Evolutionary conservation across 108 stramenopile species (phyloP), one percentile per base, ranked within the genome.

Genomic region (Skeletonema costatum): DNA sequence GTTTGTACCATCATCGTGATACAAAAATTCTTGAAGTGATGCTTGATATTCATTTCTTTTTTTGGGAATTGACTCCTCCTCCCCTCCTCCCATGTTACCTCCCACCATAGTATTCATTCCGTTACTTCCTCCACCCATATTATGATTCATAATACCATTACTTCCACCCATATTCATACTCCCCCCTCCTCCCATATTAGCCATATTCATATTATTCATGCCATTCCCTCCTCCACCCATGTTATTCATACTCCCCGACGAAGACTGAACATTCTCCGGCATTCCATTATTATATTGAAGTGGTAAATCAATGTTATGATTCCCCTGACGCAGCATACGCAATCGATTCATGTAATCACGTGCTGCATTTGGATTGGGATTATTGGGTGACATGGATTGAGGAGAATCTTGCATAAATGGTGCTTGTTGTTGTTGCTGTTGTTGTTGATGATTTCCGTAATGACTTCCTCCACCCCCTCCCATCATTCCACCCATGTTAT

Each of bases 21-120:
- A 38, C 25, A 80, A 33, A 56, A 74, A 80, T 61, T 80, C 60
- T 69, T 80, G 79, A 5, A 80, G 60, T 2, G 79, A 74, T 29
- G 73, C 73, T 64, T 74, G 66, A 39, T 80, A 80, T 58, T 80
- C 79, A n/a, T n/a, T 46, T 80, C 73, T 71, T 62, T 33, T 61
- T 39, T 50, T 31, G 64, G 17, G 25, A 50, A 29, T 51, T 50
- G 0, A 32, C 14, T 8, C n/a, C 32, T 12, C 38, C n/a, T 29
- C 69, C 60, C 17, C 56, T 51, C 10, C 60, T 31, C 6, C 59
- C 70, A 39, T 69, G 32, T 32, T 66, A 41, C 41, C 19, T 21
- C 44, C 39, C 9, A 9, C 25, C 65, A 66, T 25, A 25, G 25
- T 66, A 31, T 70, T 39, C 32, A 53, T 70, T 13, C 36, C 25